Evolutionary conservation across 352 stramenopile species (phyloP).

Genomic region (Halophytophthora polymorphica): DNA sequence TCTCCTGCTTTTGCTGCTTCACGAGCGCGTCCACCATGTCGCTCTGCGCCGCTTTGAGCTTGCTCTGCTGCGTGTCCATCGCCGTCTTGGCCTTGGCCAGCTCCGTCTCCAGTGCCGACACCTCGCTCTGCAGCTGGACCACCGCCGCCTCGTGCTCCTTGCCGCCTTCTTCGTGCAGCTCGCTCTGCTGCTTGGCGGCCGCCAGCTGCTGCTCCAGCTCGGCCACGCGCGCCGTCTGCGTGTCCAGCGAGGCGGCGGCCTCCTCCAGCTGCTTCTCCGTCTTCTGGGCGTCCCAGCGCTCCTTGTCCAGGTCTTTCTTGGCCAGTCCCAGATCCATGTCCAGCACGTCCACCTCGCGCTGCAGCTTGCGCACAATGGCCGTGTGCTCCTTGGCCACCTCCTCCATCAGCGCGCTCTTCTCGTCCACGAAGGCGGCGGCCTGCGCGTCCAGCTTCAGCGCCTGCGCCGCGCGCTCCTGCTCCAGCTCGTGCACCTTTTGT

Average conservation of each 20-base stretch:
- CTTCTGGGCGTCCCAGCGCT: slow-evolving; percentile 6
- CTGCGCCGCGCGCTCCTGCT: slow-evolving; percentile 37
- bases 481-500: slow-evolving; percentile 38
- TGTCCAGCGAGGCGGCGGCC: slow-evolving; percentile 28
- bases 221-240: slow-evolving; percentile 27
- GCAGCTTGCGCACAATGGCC: slow-evolving; percentile 23
- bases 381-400: slow-evolving; percentile 38
- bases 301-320: slow-evolving; percentile 24
- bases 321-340: too few relatives aligned
- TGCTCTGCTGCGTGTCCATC: too few relatives aligned
- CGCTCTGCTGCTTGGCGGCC: too few relatives aligned
- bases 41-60: too few relatives aligned
- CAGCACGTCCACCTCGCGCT: slow-evolving; percentile 15
- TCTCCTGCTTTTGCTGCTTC: slow-evolving; percentile 41
- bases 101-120: slow-evolving; percentile 24
- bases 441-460: slow-evolving; percentile 38
- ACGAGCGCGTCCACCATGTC: too few relatives aligned
- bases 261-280: slow-evolving; percentile 32
- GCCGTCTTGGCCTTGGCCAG: slow-evolving; percentile 34
- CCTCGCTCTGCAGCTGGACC: not conserved
- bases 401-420: slow-evolving; percentile 33
- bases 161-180: too few relatives aligned
- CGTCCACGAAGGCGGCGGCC: slow-evolving; percentile 22
- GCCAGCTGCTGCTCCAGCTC: too few relatives aligned
- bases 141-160: slow-evolving; percentile 6